Evolutionary conservation across 192 early-diverging fungal genomes (phyloP), one percentile per base, ranked within the genome.

Genomic region (Podila clonocystis): DNA sequence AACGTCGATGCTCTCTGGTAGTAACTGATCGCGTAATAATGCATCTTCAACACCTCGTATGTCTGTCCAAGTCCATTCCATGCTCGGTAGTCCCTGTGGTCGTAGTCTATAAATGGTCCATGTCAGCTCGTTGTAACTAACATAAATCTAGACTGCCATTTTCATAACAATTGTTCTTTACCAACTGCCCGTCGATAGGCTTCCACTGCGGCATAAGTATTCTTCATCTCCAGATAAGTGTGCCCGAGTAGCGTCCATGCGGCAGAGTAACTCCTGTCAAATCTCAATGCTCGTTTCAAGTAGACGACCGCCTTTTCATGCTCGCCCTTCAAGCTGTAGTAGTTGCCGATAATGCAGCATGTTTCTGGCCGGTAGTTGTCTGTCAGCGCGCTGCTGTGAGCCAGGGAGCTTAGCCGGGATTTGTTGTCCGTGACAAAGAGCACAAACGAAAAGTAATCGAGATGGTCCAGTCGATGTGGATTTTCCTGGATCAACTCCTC

Each of bases 201-300:
- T 75, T 97, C 94, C 7, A 97, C 88, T 1, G 96, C 98, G 6
- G 94, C 95, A 31, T 94, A 86, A 0, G 92, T 90, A 70, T 96
- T 97, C 65, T 96, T 96, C 72, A 96, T 68, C 75, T 99, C 96
- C 36, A 99, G 84, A 69, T 95, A 98, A 80, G 97, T 95, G 73
- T 98, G 96, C 2, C 97, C 98, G 87, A 99, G 87, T 65, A 99
- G 85, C 1, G 95, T 97, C 94, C 97, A 97, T 2, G 95, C 94
- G 4, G 91, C 82, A 28, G 90, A 75, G 69, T 94, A 95, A 62
- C 86, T 86, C 17, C 88, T 84, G 73, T 97, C 89, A 60, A 99
- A 86, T 82, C 94, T 87, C 15, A 97, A 71, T 0, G 97, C 97
- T 9, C 92, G 85, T 79, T 91, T 91, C 72, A 98, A 97, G 68